phyloP scores from a whole-genome alignment of 2,329 filamentous ascomycete species.

The Microdochium nivale region DNA sequence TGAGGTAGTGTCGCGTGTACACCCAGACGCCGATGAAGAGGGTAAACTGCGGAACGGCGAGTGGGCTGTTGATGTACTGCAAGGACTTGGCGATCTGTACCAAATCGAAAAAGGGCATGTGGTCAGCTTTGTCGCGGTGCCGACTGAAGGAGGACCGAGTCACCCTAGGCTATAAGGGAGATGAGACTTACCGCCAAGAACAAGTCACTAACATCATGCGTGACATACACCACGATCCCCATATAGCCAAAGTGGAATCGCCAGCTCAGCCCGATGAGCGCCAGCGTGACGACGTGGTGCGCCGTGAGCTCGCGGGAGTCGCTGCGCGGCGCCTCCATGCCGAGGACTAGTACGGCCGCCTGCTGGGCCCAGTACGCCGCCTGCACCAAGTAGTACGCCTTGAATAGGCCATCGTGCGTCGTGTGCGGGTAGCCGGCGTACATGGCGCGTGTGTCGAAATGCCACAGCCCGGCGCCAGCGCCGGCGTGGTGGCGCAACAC shows the following conservation, averaged over 20 bases:
- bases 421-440: constrained; percentile 63
- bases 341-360: constrained; percentile 58
- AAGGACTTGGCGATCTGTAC: constrained; percentile 59
- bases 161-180: too few species aligned
- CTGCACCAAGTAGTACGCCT: constrained; percentile 68
- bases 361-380: constrained; percentile 71
- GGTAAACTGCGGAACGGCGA: constrained; percentile 57
- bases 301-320: constrained; percentile 67
- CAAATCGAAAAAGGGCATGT: background rate
- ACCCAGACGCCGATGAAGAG: constrained; percentile 60
- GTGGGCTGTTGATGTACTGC: constrained; percentile 57
- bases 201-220: constrained; percentile 67
- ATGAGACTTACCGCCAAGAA: constrained; percentile 55
- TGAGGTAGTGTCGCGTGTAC: constrained; percentile 63
- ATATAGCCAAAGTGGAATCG: constrained; percentile 72
- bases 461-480: constrained; percentile 57
- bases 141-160: too few species aligned
- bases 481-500: constrained; percentile 45
- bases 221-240: constrained; percentile 65
- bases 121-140: too few species aligned
- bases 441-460: constrained; percentile 65
- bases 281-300: constrained; percentile 64
- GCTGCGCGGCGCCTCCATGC: constrained; percentile 64
- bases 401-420: constrained; percentile 57
- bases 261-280: constrained; percentile 61